Conservation (phyloP, 75 land plant genomes). For the Sequoia sempervirens region DNA sequence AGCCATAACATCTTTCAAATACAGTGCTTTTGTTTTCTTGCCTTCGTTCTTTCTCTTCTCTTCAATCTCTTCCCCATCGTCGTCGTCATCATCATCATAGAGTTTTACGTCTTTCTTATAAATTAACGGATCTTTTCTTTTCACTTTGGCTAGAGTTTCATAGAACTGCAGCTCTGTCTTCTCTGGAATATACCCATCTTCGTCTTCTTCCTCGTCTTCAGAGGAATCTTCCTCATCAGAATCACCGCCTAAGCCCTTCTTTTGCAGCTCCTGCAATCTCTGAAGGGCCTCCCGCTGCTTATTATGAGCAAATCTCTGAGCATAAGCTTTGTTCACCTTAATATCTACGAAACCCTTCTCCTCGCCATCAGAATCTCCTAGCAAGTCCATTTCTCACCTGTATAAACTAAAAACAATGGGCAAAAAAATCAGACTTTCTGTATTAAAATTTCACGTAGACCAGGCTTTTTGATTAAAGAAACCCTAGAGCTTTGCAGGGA, state of each 20-base stretch:
- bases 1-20: constrained; percentile 79
- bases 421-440: too few species aligned
- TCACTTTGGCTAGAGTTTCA: constrained; percentile 65
- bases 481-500: too few species aligned
- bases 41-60: constrained; percentile 5
- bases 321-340: constrained; percentile 59
- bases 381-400: neutral
- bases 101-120: constrained; percentile 46
- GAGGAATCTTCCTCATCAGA: constrained; percentile 25
- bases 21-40: constrained; percentile 38
- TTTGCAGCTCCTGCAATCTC: constrained; percentile 68
- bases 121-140: constrained; percentile 62
- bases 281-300: constrained; percentile 90
- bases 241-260: constrained; percentile 40
- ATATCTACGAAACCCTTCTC: constrained; percentile 30
- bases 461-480: too few species aligned
- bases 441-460: too few species aligned
- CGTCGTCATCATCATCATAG: constrained; percentile 49
- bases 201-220: constrained; percentile 38
- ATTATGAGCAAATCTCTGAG: constrained; percentile 74
- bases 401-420: too few species aligned
- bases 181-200: constrained; percentile 25
- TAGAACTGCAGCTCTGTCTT: constrained; percentile 53
- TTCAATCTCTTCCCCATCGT: constrained; percentile 36
- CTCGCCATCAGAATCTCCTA: neutral